Evolutionary conservation across 352 stramenopile genomes (phyloP).

Genomic region (Globisporangium emineosum): DNA sequence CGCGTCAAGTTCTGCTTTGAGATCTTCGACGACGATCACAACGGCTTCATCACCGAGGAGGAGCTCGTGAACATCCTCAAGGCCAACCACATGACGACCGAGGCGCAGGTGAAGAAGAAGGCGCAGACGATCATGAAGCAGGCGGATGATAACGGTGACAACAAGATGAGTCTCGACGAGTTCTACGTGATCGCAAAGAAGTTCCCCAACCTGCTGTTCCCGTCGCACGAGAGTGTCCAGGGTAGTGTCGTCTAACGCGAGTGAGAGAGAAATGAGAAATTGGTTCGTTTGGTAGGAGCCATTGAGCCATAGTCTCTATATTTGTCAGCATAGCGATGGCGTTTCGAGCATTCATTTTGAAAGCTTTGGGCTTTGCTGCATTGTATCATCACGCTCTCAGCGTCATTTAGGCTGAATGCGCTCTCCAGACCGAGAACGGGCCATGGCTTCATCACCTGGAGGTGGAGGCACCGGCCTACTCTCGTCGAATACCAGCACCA

Average conservation of each 20-base stretch:
- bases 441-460: neutral
- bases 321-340: neutral
- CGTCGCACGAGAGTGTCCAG: constrained; percentile 36
- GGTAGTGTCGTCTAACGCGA: constrained; percentile 1
- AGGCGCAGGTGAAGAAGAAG: constrained; percentile 81
- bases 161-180: constrained; percentile 79
- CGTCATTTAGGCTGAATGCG: neutral
- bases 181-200: constrained; percentile 87
- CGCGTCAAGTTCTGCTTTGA: constrained; percentile 93
- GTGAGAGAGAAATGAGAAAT: too few relatives aligned
- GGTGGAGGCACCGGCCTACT: neutral
- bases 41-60: constrained; percentile 85
- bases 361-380: neutral
- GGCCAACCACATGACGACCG: constrained; percentile 84
- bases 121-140: constrained; percentile 81
- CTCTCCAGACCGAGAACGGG: neutral
- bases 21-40: constrained; percentile 93
- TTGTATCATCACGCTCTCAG: too few relatives aligned
- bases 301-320: neutral
- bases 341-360: neutral
- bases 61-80: constrained; percentile 91
- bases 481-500: neutral
- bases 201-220: constrained; percentile 90
- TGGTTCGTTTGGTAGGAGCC: too few relatives aligned
- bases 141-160: constrained; percentile 76